Base-by-base conservation (phyloP, 139 green algal species). In the Micractinium conductrix region DNA sequence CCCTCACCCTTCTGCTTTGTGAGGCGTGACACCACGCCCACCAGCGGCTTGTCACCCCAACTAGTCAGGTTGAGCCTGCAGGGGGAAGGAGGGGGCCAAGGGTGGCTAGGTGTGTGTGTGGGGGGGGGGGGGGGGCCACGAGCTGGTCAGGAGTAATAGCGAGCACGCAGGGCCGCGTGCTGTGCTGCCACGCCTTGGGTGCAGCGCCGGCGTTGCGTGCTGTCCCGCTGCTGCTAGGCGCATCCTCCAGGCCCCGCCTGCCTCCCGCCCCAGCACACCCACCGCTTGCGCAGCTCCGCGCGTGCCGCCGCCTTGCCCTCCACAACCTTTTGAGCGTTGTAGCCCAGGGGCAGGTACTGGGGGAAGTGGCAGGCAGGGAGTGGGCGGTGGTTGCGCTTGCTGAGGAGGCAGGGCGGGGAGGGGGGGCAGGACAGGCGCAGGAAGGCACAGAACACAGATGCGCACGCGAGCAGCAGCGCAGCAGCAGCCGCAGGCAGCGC, bases 1-100 rank as follows among this genome's bases (percentile, higher is more conserved):
- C n/a, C 10, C 85, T 44, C 70, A 88, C 85, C 88, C 90, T 99
- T 99, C 90, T 99, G 95, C 60, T 92, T 91, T 38, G 95, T 96
- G 75, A 98, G 89, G 0, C 95, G 92, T 12, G 93, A 96, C 28
- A 98, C 92, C 30, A 92, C 90, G 8, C 90, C 91, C 33, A 97
- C 89, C 35, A 98, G 67, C 1, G 94, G 95, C 78, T 95, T 93
- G 80, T 97, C 94, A 5, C 79, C 86, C 88, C 91, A 95, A 72
- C 80, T 75, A 26, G 83, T 88, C 42, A 98, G 80, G 70, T 86
- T 86, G 44, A 97, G 55, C 16, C 80, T 83, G 78, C 78, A 8
- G 26, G 2, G 24, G 43, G 26, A 37, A 35, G 9, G 38, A 28
- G 19, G 7, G 2, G 35, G 24, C 38, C 37, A 75, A 1, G 38